Conservation (phyloP, 371 early-diverging fungal genomes). For the Lichtheimia ornata region DNA sequence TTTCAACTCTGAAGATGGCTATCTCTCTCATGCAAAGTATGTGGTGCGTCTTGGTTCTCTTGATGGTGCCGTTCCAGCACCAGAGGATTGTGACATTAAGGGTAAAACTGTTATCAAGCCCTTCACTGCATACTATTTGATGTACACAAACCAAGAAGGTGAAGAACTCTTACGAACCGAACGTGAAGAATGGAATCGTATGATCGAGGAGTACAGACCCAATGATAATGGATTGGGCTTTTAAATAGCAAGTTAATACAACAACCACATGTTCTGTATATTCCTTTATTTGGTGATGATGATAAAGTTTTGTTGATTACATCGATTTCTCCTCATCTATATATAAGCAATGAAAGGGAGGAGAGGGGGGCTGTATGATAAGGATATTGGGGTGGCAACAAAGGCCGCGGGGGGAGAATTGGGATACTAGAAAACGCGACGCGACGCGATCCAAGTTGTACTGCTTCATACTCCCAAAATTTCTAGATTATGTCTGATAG, state of each 20-base stretch:
- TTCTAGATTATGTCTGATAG: constrained; percentile 39
- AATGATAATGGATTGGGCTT: background rate
- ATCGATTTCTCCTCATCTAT: too few species aligned
- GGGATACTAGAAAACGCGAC: too few species aligned
- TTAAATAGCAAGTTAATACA: constrained; percentile 5
- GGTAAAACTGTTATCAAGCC: constrained; percentile 36
- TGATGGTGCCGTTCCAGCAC: constrained; percentile 32
- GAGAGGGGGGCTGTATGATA: too few species aligned
- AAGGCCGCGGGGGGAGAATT: too few species aligned
- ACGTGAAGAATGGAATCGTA: constrained; percentile 25
- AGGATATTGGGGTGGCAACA: too few species aligned
- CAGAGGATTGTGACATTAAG: constrained; percentile 34
- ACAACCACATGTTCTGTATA: background rate
- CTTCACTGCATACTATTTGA: constrained; percentile 41
- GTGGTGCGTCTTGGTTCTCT: constrained; percentile 34
- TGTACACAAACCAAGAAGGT: constrained; percentile 36
- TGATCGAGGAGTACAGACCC: constrained; percentile 21
- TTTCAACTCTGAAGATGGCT: constrained; percentile 34
- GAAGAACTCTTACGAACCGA: constrained; percentile 14
- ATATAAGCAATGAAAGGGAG: too few species aligned
- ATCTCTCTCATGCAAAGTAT: constrained; percentile 41
- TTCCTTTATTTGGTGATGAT: too few species aligned
- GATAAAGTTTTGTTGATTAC: too few species aligned
- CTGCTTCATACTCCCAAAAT: background rate
- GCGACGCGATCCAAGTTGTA: too few species aligned